Base-by-base conservation (phyloP, 495 filamentous ascomycete genomes). In the Penicillium paradoxum region DNA sequence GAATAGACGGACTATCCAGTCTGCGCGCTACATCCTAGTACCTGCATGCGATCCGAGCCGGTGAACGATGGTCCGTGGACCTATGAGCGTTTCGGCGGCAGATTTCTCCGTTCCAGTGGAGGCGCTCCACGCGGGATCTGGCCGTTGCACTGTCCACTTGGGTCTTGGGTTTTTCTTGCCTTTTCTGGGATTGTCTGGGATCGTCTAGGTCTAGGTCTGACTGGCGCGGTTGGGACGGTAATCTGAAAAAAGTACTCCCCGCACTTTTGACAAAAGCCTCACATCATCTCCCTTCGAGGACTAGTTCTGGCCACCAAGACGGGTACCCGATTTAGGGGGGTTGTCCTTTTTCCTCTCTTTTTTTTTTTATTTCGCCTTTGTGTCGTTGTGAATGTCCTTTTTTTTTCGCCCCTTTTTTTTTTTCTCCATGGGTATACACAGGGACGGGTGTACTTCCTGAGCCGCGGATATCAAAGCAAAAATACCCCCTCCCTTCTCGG, bases 41-140 rank as follows among this genome's bases (percentile, higher is more conserved):
- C 63, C 63, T 66, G 63, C 63, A 66, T 61, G 55, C 63, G 63
- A 66, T 62, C 63, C 63, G 63, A 66, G 44, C 63, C 63, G 63
- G 56, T 66, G 63, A 66, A 66, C 63, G 63, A 48, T 64, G 60
- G 55, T 55, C 60, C 48, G 60, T 61, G 61, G 59, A 41, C 63
- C 55, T 56, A 60, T 60, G 27, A 44, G 14, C 43, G 48, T 51
- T 49, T 30, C 17, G 33, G 19, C 57, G 63, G 63, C 38, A 54
- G 48, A 57, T 56, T 30, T 66, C 58, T 59, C 63, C 63, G 58
- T 38, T 11, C 24, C 27, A 42, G 11, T 40, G 27, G 22, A 42
- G 38, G 38, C 24, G 49, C 52, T 57, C 55, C 58, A 62, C 55
- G 61, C 58, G 54, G 57, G 52, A 49, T 49, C 33, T 29, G 22